Base-by-base conservation (phyloP, 2,329 filamentous ascomycete genomes). In the Ramichloridium luteum region DNA sequence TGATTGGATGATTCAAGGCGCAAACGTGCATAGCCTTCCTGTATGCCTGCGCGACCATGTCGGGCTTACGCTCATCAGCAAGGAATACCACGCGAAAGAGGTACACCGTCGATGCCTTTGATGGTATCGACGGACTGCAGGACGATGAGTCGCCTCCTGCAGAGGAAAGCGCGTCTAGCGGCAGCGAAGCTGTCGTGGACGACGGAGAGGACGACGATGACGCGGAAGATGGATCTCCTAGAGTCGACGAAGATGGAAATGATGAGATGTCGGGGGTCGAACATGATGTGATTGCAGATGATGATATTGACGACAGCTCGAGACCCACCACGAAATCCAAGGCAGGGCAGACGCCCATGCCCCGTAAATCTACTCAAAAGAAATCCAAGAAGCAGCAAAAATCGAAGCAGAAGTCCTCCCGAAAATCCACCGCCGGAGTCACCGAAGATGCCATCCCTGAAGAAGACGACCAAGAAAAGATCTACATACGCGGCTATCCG, bases 41-140 rank as follows among this genome's bases (percentile, higher is more conserved):
- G n/a, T n/a, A n/a, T n/a, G n/a, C n/a, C n/a, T n/a, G n/a, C n/a
- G n/a, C n/a, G n/a, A 32, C 32, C 17, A 44, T 44, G 41, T 15
- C 41, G 28, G 23, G 32, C 13, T 30, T 41, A 29, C 35, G 49
- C 13, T 46, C 49, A 3, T 44, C 47, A 6, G 28, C 27, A 8
- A 38, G 43, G 12, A 29, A 33, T 2, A 41, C 40, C 25, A 38
- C 44, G 14, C 36, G 45, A 13, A 54, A 49, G 34, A 44, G 37
- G 15, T 56, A 57, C 31, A 53, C 48, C 10, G 39, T 49, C 16
- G 55, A 58, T 34, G 44, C 53, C 3, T 56, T 57, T 23, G 51
- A 54, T 26, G 53, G 49, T 10, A 43, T 58, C 11, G 44, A 35
- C 40, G 51, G 35, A 44, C 38, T 52, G 8, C 28, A 36, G 16